Evolutionary conservation across 2,329 filamentous ascomycete species (phyloP), one percentile per base, ranked within the genome.

Genomic region (Phyllosticta citriasiana): DNA sequence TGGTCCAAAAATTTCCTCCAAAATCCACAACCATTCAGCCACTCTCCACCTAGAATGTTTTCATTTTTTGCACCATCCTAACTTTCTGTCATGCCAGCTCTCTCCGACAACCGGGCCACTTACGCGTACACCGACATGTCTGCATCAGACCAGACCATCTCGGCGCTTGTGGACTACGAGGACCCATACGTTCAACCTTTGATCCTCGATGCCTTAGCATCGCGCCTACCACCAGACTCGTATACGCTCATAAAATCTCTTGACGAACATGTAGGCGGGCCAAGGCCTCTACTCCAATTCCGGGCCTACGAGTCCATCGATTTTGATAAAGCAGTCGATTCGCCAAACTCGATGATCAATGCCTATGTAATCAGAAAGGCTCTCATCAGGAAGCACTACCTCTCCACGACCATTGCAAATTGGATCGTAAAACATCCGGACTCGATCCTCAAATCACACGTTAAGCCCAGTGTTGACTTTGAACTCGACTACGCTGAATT

Each of bases 401-500:
- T 99, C 2, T 87, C 88, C 3, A 84, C 86, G 22, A 97, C 92
- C 0, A 84, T 96, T 24, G 83, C 88, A 55, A 87, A 89, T 70
- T 97, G 92, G 91, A 79, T 89, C 4, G 85, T 87, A 50, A 99
- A 99, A 74, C 81, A 94, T 67, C 91, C 93, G 0, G 74, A 80
- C 0, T 90, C 86, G 9, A 73, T 86, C 4, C 79, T 99, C 12
- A 80, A 78, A 62, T 76, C 78, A 1, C 88, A 94, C 69, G 84
- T 96, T 60, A 89, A 90, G 72, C 83, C 87, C 1, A 85, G 85
- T 53, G 89, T 95, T 65, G 85, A 90, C 52, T 96, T 99, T 67
- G 94, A 99, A 74, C 82, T 99, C 7, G 94, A 99, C 73, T 99
- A 94, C 71, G 91, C 92, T 1, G 94, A 99, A 76, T 99, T 97